Evolutionary conservation across 2,329 filamentous ascomycete genomes (phyloP), one percentile per base, ranked within the genome.

Genomic region (Pseudogymnoascus sp.): DNA sequence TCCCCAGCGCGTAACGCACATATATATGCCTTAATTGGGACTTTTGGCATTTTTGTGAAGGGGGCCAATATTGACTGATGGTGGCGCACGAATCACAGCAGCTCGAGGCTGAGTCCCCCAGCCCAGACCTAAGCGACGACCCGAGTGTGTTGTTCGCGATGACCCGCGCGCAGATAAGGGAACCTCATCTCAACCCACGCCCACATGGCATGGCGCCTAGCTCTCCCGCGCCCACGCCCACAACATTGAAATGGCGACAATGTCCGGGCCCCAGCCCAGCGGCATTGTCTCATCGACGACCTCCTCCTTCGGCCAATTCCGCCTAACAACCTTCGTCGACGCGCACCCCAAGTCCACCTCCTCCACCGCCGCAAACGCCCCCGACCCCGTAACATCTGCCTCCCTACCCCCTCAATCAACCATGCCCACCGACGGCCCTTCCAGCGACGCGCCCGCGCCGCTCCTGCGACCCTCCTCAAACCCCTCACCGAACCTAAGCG

Each of bases 271-370:
- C 14, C 53, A 59, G 53, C 53, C 53, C 29, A 47, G 11, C 42
- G 42, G 42, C 42, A 53, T 68, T 62, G 65, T 69, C 35, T 65
- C 65, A 21, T 65, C 61, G 38, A 64, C 64, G 13, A 64, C 50
- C n/a, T 65, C 67, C 4, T 69, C 64, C n/a, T 67, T 68, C 63
- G 61, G 64, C 59, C 67, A 68, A 61, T 70, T 71, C 59, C 66
- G 65, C 19, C 50, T 67, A 14, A 64, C 63, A 21, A 64, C 67
- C 64, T 69, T 69, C 62, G 67, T 69, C 40, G 66, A 66, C 50
- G 62, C 59, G 61, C 61, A 61, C 37, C 63, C 64, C 38, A 64
- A 64, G 59, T 62, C 59, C 63, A 47, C 66, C 38, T 13, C 19
- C 11, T 24, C 31, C 21, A 37, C 63, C 40, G 47, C 40, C 40